Evolutionary conservation across 805 yeast genomes (phyloP).

Genomic region (Candida germanica): DNA sequence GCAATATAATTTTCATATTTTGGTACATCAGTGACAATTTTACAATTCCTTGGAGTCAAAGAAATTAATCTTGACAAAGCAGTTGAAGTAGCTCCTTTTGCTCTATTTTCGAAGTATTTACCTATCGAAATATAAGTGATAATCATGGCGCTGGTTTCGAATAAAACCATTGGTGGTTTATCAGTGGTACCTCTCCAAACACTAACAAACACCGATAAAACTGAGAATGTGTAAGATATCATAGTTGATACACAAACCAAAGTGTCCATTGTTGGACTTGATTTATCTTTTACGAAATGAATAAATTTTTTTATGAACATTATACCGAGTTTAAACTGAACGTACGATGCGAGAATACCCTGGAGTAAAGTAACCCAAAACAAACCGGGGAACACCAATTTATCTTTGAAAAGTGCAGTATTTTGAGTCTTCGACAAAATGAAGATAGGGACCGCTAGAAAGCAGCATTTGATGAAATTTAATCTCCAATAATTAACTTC

Average conservation of each 20-base stretch:
- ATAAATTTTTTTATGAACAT: constrained; percentile 64
- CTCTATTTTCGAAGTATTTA: constrained; percentile 85
- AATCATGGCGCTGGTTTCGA: constrained; percentile 86
- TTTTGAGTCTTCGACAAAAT: constrained; percentile 47
- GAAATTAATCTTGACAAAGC: constrained; percentile 81
- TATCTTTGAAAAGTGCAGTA: constrained; percentile 28
- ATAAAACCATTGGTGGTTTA: constrained; percentile 64
- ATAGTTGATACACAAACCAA: constrained; percentile 79
- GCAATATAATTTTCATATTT: constrained; percentile 18
- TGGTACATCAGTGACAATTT: constrained; percentile 49
- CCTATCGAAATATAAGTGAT: constrained; percentile 83
- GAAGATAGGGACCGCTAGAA: constrained; percentile 62
- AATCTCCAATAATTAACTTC: constrained; percentile 73
- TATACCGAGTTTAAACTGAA: constrained; percentile 66
- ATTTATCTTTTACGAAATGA: constrained; percentile 61
- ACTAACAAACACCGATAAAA: constrained; percentile 54
- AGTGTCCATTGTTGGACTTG: constrained; percentile 82
- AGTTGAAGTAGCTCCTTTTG: constrained; percentile 90
- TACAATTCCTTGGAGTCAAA: constrained; percentile 74
- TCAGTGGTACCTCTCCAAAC: constrained; percentile 38
- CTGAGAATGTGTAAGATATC: constrained; percentile 73
- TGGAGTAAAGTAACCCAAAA: constrained; percentile 62
- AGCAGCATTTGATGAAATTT: constrained; percentile 49
- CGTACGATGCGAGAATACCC: constrained; percentile 52
- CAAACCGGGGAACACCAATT: constrained; percentile 54